Percentiles rank a stretch among this genome's conserved stretches.
Conservation (phyloP, 305 asterid genomes). For the Fraxinus latifolia region DNA sequence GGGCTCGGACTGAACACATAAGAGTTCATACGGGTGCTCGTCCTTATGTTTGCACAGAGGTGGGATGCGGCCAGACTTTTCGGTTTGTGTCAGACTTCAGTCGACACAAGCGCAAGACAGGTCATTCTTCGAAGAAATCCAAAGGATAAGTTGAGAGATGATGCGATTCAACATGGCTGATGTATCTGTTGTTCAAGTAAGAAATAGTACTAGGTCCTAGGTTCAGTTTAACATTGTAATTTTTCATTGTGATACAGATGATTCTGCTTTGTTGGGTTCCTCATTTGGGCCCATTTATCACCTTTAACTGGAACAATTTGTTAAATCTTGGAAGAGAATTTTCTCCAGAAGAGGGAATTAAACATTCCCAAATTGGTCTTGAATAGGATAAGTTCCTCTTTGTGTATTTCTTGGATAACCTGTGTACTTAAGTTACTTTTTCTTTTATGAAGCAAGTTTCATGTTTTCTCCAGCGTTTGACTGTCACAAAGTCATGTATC, state of each 20-base stretch:
- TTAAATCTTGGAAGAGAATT: slow-evolving; percentile 39
- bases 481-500: background rate
- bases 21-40: slow-evolving; percentile 97
- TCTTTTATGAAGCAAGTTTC: background rate
- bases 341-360: slow-evolving; percentile 32
- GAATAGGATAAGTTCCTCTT: background rate
- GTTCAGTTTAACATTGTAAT: slow-evolving; percentile 47
- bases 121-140: slow-evolving; percentile 74
- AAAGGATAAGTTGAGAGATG: slow-evolving; percentile 33
- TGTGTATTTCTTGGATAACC: background rate
- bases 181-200: slow-evolving; percentile 34
- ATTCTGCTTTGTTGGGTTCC: slow-evolving; percentile 41
- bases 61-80: slow-evolving; percentile 92
- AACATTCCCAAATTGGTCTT: slow-evolving; percentile 16
- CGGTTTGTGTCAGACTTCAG: slow-evolving; percentile 98
- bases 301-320: slow-evolving; percentile 46
- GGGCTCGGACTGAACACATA: slow-evolving; percentile 99
- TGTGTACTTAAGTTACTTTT: background rate
- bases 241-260: slow-evolving; percentile 44
- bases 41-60: slow-evolving; percentile 79
- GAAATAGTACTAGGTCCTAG: slow-evolving; percentile 49
- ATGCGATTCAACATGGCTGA: slow-evolving; percentile 36
- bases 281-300: slow-evolving; percentile 49
- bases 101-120: slow-evolving; percentile 98
- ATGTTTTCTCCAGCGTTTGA: background rate